Percentiles rank a stretch among this genome's conserved stretches.
These are phyloP conservation scores for Astrothelium macrocarpum DNA, from an alignment of 495 filamentous ascomycete species.

Conservation along the genomic window DNA sequence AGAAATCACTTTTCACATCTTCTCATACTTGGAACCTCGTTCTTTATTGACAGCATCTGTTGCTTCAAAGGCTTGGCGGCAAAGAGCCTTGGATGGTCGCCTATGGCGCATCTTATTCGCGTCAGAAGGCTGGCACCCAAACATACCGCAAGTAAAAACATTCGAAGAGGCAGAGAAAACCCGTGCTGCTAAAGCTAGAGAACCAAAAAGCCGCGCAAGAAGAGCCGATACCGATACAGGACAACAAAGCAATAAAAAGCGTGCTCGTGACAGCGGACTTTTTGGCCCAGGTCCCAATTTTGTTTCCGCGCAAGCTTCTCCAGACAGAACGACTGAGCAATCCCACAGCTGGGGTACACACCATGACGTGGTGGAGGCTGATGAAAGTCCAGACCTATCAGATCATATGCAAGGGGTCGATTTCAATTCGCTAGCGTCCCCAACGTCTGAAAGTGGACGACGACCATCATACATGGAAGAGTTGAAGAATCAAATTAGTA, in stretches of 20 bases:
- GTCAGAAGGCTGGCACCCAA: conserved; percentile 73
- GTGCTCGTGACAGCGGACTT: conserved; percentile 38
- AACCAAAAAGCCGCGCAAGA: conserved; percentile 34
- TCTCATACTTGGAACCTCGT: conserved; percentile 69
- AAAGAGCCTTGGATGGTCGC: conserved; percentile 67
- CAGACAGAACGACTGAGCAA: conserved; percentile 18
- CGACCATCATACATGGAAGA: not conserved
- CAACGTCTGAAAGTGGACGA: not conserved
- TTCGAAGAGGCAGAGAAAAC: conserved; percentile 55
- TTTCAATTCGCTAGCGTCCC: not conserved
- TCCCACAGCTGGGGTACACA: conserved; percentile 30
- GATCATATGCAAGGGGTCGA: conserved; percentile 9
- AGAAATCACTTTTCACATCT: conserved; percentile 79
- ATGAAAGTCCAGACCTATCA: conserved; percentile 19
- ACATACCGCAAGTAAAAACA: conserved; percentile 50
- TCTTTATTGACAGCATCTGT: conserved; percentile 69
- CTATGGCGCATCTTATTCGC: conserved; percentile 79
- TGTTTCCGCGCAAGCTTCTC: conserved; percentile 15
- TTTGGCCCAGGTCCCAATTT: conserved; percentile 28
- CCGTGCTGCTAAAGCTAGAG: conserved; percentile 32
- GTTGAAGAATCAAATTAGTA: conserved; percentile 6
- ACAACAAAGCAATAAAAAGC: conserved; percentile 44
- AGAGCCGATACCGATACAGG: conserved; percentile 38
- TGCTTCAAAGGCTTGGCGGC: conserved; percentile 72
- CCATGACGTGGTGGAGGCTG: conserved; percentile 36